Conservation (phyloP, 1,139 yeast species). For the Blastobotrys aristatus region DNA sequence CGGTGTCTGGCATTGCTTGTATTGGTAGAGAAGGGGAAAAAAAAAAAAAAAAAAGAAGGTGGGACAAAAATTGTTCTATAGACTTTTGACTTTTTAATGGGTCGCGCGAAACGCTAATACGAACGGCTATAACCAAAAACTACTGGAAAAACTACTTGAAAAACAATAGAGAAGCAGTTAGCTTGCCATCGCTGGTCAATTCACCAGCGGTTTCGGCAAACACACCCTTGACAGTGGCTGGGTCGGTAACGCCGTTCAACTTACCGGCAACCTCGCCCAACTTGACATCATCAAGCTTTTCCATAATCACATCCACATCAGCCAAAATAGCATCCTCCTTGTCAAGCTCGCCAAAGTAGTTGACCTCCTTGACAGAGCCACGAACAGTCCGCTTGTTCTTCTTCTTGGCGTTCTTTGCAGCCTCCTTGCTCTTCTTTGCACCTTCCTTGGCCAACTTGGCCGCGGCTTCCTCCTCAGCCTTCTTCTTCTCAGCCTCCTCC, state of each 20-base stretch:
- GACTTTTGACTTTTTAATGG: not conserved
- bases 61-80: not conserved
- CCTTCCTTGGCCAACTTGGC: slow-evolving; percentile 54
- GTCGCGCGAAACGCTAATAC: not conserved
- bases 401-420: slow-evolving; percentile 95
- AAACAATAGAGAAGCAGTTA: slow-evolving; percentile 14
- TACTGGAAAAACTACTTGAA: slow-evolving; percentile 5
- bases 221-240: slow-evolving; percentile 48
- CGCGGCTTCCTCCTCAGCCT: slow-evolving; percentile 70
- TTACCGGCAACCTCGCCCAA: slow-evolving; percentile 65
- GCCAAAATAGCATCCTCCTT: slow-evolving; percentile 52
- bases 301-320: slow-evolving; percentile 75
- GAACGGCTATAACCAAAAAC: too few relatives aligned
- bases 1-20: slow-evolving; percentile 10
- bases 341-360: slow-evolving; percentile 67
- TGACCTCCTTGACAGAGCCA: slow-evolving; percentile 74
- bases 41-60: not conserved
- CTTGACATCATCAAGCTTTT: slow-evolving; percentile 69
- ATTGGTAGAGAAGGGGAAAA: not conserved
- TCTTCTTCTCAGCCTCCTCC: slow-evolving; percentile 80
- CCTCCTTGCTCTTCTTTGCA: slow-evolving; percentile 91
- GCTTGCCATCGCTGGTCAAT: slow-evolving; percentile 41
- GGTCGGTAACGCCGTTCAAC: slow-evolving; percentile 46
- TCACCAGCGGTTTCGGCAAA: slow-evolving; percentile 46
- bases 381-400: slow-evolving; percentile 94